Base-by-base conservation (phyloP, 371 early-diverging fungal genomes). In the Syncephalastrum racemosum region DNA sequence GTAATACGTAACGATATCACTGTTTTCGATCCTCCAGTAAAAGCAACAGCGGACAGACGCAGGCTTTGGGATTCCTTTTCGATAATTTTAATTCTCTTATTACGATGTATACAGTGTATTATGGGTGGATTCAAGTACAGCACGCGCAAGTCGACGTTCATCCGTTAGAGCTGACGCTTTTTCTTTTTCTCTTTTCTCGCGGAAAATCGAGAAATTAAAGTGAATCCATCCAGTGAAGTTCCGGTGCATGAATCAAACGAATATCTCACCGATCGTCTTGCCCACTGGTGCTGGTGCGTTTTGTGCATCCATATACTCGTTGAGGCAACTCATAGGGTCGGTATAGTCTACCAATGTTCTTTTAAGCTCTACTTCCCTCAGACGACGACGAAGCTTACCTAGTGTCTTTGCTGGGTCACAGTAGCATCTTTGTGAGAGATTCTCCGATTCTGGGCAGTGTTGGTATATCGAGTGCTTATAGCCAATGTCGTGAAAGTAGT, bases 401-500 rank as follows among this genome's bases (percentile, higher is more conserved):
- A 73, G 47, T 23, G 67, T 75, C 1, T 52, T 55, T 24, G 42
- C 54, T 13, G 75, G 70, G 55, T 71, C 53, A 44, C 75, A 75
- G 20, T 63, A 59, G 22, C 75, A 75, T 23, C 67, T 43, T 8
- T 49, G 42, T 14, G 51, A 25, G 12, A 75, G 51, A 0, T 51
- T 55, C 15, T 71, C 70, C 25, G 71, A 67, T 20, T 76, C 83
- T 12, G 90, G 89, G 57, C 94, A 94, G 57, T 86, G 88, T 6
- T 74, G 52, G 52, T 85, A 84, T 16, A 79, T 80, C 3, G 74
- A 73, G 56, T 93, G 93, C 18, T 63, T 80, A 64, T 94, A 94
- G 0, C 91, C 92, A 49, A 93, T 85, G 54, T 92, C 90, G 52
- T 90, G 84, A 69, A 98, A 98, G 68, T 88, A 96, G 58, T 97